A percentile compares a stretch with the other conserved stretches of the same genome.
phyloP scores from a whole-genome alignment of 768 basidiomycete genomes.

The Leucosporidium scottii region DNA sequence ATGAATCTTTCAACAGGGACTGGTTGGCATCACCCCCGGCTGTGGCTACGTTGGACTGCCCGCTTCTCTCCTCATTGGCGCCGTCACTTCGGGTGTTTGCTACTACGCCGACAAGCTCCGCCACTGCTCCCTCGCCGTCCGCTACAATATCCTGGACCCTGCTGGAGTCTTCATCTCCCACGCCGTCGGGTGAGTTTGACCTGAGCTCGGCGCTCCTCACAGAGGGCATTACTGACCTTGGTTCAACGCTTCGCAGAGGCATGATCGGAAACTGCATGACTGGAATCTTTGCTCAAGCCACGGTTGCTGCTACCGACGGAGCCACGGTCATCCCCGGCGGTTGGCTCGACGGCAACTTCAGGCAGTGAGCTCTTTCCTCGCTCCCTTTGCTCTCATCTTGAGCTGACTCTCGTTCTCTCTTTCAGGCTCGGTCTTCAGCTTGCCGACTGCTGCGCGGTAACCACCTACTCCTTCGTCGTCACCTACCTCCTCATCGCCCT shows the following conservation, averaged over 20 bases:
- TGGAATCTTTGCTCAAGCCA: slow-evolving; percentile 71
- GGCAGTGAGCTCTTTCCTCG: slow-evolving; percentile 46
- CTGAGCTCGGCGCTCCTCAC: not conserved
- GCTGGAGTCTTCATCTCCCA: not conserved
- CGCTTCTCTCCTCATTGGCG: slow-evolving; percentile 43
- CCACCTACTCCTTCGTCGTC: slow-evolving; percentile 10
- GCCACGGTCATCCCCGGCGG: slow-evolving; percentile 58
- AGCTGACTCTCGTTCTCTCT: not conserved
- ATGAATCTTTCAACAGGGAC: slow-evolving; percentile 42
- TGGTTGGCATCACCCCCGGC: slow-evolving; percentile 28
- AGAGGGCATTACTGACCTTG: not conserved
- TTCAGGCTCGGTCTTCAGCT: not conserved
- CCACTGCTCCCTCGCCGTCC: not conserved
- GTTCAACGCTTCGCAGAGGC: slow-evolving; percentile 36
- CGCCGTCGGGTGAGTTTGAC: not conserved
- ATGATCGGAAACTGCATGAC: slow-evolving; percentile 57
- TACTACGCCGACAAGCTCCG: slow-evolving; percentile 39
- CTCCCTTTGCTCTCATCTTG: not conserved
- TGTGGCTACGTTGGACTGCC: slow-evolving; percentile 29
- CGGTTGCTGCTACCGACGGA: slow-evolving; percentile 75
- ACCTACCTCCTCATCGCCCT: not conserved
- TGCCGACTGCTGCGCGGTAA: slow-evolving; percentile 6
- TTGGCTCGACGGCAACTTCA: slow-evolving; percentile 59
- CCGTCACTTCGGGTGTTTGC: not conserved
- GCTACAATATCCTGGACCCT: not conserved